Percentiles rank a stretch among this genome's conserved stretches.
Conservation (phyloP, 768 basidiomycete genomes). For the Multifurca ochricompacta region DNA sequence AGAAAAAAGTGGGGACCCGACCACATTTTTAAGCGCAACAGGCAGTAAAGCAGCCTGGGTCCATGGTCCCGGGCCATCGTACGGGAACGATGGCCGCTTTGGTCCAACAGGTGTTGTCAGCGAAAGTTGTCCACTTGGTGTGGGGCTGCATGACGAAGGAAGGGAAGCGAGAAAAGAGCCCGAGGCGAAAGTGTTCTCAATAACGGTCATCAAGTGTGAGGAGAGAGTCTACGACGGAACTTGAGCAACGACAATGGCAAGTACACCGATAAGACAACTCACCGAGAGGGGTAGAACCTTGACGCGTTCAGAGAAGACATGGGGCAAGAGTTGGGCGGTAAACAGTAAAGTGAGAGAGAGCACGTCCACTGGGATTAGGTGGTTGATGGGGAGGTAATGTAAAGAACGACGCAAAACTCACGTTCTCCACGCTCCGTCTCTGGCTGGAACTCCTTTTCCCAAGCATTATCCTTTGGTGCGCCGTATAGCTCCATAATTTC, state of each 20-base stretch:
- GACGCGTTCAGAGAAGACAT: slow-evolving; percentile 47
- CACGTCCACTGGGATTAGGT: slow-evolving; percentile 18
- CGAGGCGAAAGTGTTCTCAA: slow-evolving; percentile 46
- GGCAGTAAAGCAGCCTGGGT: slow-evolving; percentile 13
- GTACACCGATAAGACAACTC: slow-evolving; percentile 21
- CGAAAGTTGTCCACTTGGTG: slow-evolving; percentile 14
- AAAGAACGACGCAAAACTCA: slow-evolving; percentile 6
- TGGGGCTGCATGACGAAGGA: slow-evolving; percentile 28
- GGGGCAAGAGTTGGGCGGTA: slow-evolving; percentile 51
- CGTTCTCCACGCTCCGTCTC: slow-evolving; percentile 37
- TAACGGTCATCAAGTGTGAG: slow-evolving; percentile 34
- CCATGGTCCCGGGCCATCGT: slow-evolving; percentile 5
- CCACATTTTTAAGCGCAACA: slow-evolving; percentile 18
- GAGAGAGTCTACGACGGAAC: slow-evolving; percentile 27
- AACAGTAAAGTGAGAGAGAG: slow-evolving; percentile 33
- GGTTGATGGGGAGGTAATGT: background rate
- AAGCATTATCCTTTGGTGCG: slow-evolving; percentile 31
- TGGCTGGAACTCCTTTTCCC: slow-evolving; percentile 67
- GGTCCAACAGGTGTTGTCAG: background rate
- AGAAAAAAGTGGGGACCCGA: slow-evolving; percentile 20
- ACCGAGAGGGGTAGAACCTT: slow-evolving; percentile 53
- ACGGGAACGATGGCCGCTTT: slow-evolving; percentile 11
- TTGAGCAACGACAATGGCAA: slow-evolving; percentile 4
- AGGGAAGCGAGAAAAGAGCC: slow-evolving; percentile 47
- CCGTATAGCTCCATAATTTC: slow-evolving; percentile 61